phyloP scores from a whole-genome alignment of 805 yeast species.

The Candida glaebosa region DNA sequence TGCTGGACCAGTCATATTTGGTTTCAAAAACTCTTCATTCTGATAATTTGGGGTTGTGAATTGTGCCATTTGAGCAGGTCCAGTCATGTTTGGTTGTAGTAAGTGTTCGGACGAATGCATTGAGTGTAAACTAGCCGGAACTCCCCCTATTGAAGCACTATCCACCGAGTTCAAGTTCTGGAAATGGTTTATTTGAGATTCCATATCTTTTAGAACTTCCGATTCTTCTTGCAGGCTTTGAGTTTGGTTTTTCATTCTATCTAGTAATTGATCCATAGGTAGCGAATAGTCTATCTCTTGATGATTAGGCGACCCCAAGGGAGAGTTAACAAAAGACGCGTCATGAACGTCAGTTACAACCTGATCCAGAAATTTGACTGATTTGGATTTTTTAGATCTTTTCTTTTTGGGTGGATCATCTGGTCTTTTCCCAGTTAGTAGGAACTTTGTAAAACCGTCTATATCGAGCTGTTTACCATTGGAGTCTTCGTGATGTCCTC shows the following conservation, averaged over 20 bases:
- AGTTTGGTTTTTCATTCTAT: conserved; percentile 26
- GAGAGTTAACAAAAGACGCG: conserved; percentile 14
- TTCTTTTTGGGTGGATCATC: conserved; percentile 34
- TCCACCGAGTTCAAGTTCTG: conserved; percentile 72
- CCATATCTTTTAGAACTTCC: conserved; percentile 70
- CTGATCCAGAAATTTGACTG: conserved; percentile 72
- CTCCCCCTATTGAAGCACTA: conserved; percentile 70
- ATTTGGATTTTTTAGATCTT: conserved; percentile 46
- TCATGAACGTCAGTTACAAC: conserved; percentile 46
- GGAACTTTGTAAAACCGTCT: conserved; percentile 80
- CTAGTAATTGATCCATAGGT: conserved; percentile 74
- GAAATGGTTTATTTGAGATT: conserved; percentile 67
- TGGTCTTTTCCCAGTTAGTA: conserved; percentile 78
- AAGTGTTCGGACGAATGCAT: conserved; percentile 18
- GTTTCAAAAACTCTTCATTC: conserved; percentile 22
- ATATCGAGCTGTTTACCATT: conserved; percentile 55
- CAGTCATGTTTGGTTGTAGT: conserved; percentile 44
- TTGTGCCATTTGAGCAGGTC: conserved; percentile 41
- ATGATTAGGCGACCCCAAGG: conserved; percentile 19
- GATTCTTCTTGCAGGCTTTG: conserved; percentile 46
- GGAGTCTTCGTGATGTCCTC: conserved; percentile 2
- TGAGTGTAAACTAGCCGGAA: conserved; percentile 52
- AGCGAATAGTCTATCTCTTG: conserved; percentile 52
- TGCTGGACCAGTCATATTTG: conserved; percentile 44
- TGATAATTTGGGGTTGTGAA: conserved; percentile 23